A percentile compares a stretch with the other conserved stretches of the same genome.
phyloP scores from a whole-genome alignment of 2,329 filamentous ascomycete genomes.

The Botrytis byssoidea region DNA sequence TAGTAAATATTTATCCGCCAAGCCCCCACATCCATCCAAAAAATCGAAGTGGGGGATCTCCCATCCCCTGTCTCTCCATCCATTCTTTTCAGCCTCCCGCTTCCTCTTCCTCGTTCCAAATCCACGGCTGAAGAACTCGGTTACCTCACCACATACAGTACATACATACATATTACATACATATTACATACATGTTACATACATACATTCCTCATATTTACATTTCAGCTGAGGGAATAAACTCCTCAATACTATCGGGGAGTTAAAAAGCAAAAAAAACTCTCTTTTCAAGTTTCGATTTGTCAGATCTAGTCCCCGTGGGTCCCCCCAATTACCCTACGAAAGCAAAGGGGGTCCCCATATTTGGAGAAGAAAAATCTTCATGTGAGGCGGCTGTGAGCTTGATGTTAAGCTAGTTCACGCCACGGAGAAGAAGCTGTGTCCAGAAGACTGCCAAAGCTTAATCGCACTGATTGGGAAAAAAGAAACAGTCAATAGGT shows the following conservation, averaged over 20 bases:
- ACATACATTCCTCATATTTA: not conserved
- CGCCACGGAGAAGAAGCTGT: not conserved
- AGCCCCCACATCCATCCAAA: not conserved
- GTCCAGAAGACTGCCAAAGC: not conserved
- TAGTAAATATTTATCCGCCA: not conserved
- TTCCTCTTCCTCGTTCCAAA: not conserved
- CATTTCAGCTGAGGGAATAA: not conserved
- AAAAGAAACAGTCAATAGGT: not conserved
- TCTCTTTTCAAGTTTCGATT: not conserved
- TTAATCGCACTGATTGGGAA: not conserved
- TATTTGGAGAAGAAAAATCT: not conserved
- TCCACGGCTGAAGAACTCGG: not conserved
- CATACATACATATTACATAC: not conserved
- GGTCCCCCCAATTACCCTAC: not conserved
- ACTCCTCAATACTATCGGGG: too few relatives aligned
- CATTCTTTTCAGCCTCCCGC: conserved; percentile 2
- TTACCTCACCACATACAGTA: not conserved
- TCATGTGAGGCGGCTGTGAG: not conserved
- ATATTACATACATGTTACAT: not conserved
- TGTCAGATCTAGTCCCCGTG: not conserved
- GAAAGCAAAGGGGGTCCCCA: not conserved
- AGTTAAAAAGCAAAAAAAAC: not conserved
- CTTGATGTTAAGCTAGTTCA: not conserved
- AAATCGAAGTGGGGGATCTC: not conserved
- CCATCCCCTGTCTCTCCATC: not conserved